Conservation (phyloP, 441 rosid species). For the Hura crepitans region DNA sequence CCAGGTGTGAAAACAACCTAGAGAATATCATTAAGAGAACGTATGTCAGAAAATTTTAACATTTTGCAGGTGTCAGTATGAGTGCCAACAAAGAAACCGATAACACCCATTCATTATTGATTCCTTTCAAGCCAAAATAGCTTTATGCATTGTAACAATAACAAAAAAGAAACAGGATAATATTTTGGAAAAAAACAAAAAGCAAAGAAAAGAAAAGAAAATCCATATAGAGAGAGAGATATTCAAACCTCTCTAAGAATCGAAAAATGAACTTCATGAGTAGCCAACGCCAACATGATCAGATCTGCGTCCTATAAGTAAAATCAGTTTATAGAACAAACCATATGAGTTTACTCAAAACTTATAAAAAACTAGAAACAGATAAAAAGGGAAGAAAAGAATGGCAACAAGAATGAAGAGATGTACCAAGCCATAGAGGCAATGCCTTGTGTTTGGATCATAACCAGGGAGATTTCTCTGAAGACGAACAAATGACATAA, state of each 20-base stretch:
- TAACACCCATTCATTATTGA: not conserved
- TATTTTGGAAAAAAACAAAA: slow-evolving; percentile 4
- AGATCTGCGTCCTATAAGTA: slow-evolving; percentile 85
- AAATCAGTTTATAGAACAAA: slow-evolving; percentile 25
- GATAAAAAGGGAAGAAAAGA: not conserved
- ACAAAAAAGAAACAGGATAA: not conserved
- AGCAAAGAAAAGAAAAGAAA: not conserved
- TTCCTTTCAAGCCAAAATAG: not conserved
- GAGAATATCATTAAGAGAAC: slow-evolving; percentile 21
- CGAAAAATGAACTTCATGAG: slow-evolving; percentile 95
- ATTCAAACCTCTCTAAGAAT: slow-evolving; percentile 88
- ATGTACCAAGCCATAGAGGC: slow-evolving; percentile 91
- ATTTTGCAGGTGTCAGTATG: not conserved
- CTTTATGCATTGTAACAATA: not conserved
- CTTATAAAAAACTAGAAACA: slow-evolving; percentile 4
- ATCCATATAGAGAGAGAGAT: slow-evolving; percentile 10
- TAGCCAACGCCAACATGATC: slow-evolving; percentile 94
- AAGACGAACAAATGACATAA: slow-evolving; percentile 89
- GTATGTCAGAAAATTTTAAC: not conserved
- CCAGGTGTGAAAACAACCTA: slow-evolving; percentile 92
- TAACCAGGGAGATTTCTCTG: slow-evolving; percentile 91
- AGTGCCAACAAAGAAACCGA: not conserved
- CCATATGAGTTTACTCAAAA: slow-evolving; percentile 20
- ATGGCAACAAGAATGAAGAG: slow-evolving; percentile 27
- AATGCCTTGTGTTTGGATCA: slow-evolving; percentile 88